Evolutionary conservation across 768 basidiomycete species (phyloP), one percentile per base, ranked within the genome.

Genomic region (Holtermanniella nyarrowii): DNA sequence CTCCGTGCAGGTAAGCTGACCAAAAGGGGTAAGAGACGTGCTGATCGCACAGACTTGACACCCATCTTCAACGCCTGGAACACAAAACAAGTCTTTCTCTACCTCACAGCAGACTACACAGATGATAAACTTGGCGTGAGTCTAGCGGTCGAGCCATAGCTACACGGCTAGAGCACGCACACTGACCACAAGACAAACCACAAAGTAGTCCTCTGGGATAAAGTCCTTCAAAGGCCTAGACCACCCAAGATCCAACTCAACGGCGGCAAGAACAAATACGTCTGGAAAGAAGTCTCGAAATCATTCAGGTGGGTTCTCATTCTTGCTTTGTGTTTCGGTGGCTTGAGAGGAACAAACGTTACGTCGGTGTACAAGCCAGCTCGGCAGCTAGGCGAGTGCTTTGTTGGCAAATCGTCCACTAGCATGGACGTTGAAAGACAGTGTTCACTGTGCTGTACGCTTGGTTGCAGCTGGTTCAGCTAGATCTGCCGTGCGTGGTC

Each of bases 11-110:
- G 31, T 37, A 7, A 7, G 31, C 16, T n/a, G n/a, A n/a, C n/a
- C n/a, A n/a, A n/a, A n/a, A n/a, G n/a, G n/a, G n/a, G n/a, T n/a
- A n/a, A n/a, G n/a, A n/a, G n/a, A n/a, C 31, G 31, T 16, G 31
- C 31, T 37, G 16, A 37, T 16, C 7, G 31, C 31, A 7, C 31
- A 37, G 65, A 67, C 44, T 53, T 67, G 13, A 59, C 58, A 27
- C 59, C 62, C 14, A 40, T 67, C 7, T 57, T 67, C 21, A 62
- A 60, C 54, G 64, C 65, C 12, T 67, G 62, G 52, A 67, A 67
- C 45, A 67, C 65, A 21, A 67, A 67, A 53, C 65, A 67, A 40
- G 52, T 67, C 2, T 64, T 67, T 52, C 50, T 67, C 23, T 62
- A 67, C 45, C 52, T 67, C 1, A 64, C 63, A 11, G 65, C 65